Percentiles rank a stretch among this genome's conserved stretches.
Evolutionary conservation across 768 basidiomycete genomes (phyloP).

Genomic region (Rhodotorula sphaerocarpa): DNA sequence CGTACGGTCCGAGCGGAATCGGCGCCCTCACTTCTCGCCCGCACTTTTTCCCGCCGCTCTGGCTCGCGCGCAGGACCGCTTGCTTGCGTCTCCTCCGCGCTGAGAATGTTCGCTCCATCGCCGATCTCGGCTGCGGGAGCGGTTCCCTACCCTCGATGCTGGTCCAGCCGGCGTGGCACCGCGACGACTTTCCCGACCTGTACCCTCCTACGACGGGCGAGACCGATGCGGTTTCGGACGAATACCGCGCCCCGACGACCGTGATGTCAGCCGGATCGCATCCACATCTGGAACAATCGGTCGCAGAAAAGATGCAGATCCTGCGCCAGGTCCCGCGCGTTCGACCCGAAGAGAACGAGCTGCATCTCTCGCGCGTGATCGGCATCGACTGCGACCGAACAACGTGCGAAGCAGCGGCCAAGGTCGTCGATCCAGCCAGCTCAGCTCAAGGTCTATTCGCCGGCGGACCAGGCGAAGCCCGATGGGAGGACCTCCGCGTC

Average conservation of each 20-base stretch:
- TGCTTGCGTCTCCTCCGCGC: conserved; percentile 12
- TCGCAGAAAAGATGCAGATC: conserved; percentile 31
- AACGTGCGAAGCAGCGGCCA: conserved; percentile 54
- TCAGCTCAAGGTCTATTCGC: background rate
- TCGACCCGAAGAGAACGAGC: conserved; percentile 49
- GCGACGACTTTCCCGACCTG: conserved; percentile 44
- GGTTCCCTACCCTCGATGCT: conserved; percentile 64
- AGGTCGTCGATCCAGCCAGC: conserved; percentile 43
- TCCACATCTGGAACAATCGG: background rate
- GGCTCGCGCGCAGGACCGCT: conserved; percentile 20
- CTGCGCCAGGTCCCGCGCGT: conserved; percentile 24
- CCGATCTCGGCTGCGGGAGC: conserved; percentile 79
- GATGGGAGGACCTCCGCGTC: conserved; percentile 64
- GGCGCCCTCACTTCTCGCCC: conserved; percentile 1
- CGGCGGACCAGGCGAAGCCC: conserved; percentile 15
- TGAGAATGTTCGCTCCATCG: conserved; percentile 43
- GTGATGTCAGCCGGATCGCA: too few relatives aligned
- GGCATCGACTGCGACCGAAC: conserved; percentile 58
- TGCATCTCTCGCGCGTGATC: conserved; percentile 54
- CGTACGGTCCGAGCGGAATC: background rate
- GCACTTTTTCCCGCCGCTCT: conserved; percentile 37
- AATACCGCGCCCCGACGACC: too few relatives aligned
- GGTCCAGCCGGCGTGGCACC: conserved; percentile 66
- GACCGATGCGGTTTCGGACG: conserved; percentile 22
- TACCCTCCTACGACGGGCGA: background rate